Evolutionary conservation across 2,329 filamentous ascomycete genomes (phyloP), one percentile per base, ranked within the genome.

Genomic region (Diaporthe sp.): DNA sequence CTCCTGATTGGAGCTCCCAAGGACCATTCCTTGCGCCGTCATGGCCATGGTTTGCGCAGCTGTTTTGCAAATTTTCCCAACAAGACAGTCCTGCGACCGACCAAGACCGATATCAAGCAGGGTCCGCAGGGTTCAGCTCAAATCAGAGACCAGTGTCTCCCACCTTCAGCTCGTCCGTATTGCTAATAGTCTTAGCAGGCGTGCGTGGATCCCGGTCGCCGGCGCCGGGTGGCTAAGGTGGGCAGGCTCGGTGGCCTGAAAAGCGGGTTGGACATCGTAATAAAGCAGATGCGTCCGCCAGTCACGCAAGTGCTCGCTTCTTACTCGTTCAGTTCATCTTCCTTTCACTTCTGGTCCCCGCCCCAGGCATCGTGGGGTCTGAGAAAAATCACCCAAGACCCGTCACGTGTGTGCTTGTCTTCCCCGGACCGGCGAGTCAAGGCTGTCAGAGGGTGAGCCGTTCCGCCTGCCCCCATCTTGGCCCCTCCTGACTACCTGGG

Each of bases 251-350:
- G 60, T 49, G 71, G 71, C 58, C 71, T 42, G 37, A n/a, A 53
- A 65, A 63, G 31, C n/a, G 71, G 42, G 47, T 53, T 63, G 34
- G 15, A n/a, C 31, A 13, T 73, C 47, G 58, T 55, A 73, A 73
- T 73, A 65, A 73, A 44, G 58, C 71, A 73, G 58, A 73, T 55
- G 34, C 58, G 71, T 44, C 47, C 20, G 58, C 71, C 71, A 73
- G 58, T 65, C 47, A 63, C 34, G 47, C 25, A 65, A 15, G 17
- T 28, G 25, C 34, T n/a, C 10, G n/a, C 20, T 65, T 73, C 49
- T 7, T 73, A 73, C 71, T 73, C 71, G 71, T 39, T 42, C 71
- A 44, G 22, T 22, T 53, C 57, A 53, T 63, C 71, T 57, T 73
- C 25, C 5, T 55, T 28, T 34, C 44, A 20, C 71, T 39, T 63